Evolutionary conservation across 1,284 basidiomycete genomes (phyloP).

Genomic region (Trichosporon ovoides): DNA sequence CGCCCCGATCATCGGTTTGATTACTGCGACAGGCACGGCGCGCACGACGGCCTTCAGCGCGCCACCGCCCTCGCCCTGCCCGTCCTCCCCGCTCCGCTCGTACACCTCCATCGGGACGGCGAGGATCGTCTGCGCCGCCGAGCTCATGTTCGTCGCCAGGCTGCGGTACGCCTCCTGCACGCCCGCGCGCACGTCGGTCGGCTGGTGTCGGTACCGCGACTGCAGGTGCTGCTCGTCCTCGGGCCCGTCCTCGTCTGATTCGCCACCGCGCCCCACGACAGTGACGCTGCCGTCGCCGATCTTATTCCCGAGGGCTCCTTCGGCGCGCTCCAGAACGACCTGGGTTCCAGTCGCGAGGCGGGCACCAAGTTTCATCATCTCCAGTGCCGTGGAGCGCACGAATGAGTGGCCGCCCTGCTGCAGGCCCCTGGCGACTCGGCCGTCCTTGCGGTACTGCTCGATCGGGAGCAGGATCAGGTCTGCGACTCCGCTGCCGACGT

Average conservation of each 20-base stretch:
- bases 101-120: constrained; percentile 99
- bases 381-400: constrained; percentile 85
- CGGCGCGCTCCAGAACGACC: constrained; percentile 91
- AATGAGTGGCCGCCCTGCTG: constrained; percentile 90
- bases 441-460: constrained; percentile 95
- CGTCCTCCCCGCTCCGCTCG: constrained; percentile 81
- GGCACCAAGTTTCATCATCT: constrained; percentile 92
- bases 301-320: constrained; percentile 71
- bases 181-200: constrained; percentile 74
- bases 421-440: constrained; percentile 84
- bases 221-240: constrained; percentile 50
- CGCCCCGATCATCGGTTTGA: constrained; percentile 95
- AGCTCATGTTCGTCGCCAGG: constrained; percentile 74
- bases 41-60: constrained; percentile 86
- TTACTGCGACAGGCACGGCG: constrained; percentile 91
- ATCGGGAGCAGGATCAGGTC: constrained; percentile 93
- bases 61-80: constrained; percentile 56
- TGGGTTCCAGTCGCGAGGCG: constrained; percentile 93
- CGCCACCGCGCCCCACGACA: neutral
- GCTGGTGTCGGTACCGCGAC: constrained; percentile 88
- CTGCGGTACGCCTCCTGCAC: constrained; percentile 85
- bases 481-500: constrained; percentile 92
- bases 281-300: constrained; percentile 25
- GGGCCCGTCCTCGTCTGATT: constrained; percentile 12
- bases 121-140: constrained; percentile 94